Conservation (phyloP, 257 asterid genomes). For the Haberlea rhodopensis region DNA sequence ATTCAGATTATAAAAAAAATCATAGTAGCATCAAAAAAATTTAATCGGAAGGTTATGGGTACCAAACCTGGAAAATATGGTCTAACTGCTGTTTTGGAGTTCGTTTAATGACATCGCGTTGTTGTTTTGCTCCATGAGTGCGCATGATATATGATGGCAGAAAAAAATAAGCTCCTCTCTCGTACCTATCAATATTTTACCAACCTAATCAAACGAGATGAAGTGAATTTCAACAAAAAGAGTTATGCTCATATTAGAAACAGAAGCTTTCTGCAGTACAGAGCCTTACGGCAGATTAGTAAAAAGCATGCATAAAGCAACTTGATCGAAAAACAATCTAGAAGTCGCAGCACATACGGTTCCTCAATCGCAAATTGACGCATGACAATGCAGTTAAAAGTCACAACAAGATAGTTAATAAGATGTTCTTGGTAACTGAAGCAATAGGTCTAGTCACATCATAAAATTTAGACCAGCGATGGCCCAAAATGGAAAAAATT, state of each 20-base stretch:
- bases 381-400: neutral
- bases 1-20: slow-evolving; percentile 16
- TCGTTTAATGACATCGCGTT: slow-evolving; percentile 75
- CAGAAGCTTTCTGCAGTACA: slow-evolving; percentile 13
- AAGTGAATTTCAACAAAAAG: neutral
- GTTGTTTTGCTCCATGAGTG: slow-evolving; percentile 95
- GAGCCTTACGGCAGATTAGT: neutral
- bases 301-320: neutral
- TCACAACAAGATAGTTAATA: neutral
- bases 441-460: neutral
- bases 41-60: neutral
- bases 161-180: slow-evolving; percentile 86
- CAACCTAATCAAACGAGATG: slow-evolving; percentile 16
- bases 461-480: neutral
- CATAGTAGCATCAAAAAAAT: neutral
- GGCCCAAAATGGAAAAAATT: neutral
- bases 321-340: neutral
- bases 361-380: neutral
- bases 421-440: neutral
- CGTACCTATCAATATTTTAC: slow-evolving; percentile 54
- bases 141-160: slow-evolving; percentile 94
- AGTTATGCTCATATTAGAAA: slow-evolving; percentile 2
- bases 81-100: slow-evolving; percentile 64
- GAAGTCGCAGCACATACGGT: slow-evolving; percentile 7
- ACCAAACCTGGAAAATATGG: slow-evolving; percentile 69